A percentile compares a stretch with the other conserved stretches of the same genome.
phyloP scores from a whole-genome alignment of 2,329 filamentous ascomycete species.

The Fusarium euwallaceae region DNA sequence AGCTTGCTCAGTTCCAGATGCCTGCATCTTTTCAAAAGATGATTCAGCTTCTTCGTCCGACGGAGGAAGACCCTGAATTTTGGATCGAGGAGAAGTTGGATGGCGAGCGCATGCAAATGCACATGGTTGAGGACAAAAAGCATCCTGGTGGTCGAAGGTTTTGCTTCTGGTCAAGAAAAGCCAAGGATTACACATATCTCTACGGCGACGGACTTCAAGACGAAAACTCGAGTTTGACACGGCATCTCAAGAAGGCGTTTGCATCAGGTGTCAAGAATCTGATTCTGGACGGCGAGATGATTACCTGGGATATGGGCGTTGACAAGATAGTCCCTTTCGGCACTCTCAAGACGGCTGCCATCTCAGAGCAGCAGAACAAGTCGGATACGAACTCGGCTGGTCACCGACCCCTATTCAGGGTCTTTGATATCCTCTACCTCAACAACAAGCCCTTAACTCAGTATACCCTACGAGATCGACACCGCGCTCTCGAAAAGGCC shows the following conservation, averaged over 20 bases:
- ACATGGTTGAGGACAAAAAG: slow-evolving; percentile 81
- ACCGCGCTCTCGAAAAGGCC: slow-evolving; percentile 78
- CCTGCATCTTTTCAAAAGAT: slow-evolving; percentile 82
- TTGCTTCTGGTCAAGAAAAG: slow-evolving; percentile 94
- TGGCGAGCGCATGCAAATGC: slow-evolving; percentile 96
- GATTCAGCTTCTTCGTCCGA: slow-evolving; percentile 75
- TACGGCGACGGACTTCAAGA: slow-evolving; percentile 86
- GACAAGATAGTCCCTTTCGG: slow-evolving; percentile 92
- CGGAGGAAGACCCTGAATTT: slow-evolving; percentile 80
- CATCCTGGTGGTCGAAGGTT: slow-evolving; percentile 80
- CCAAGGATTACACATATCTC: slow-evolving; percentile 95
- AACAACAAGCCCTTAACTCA: slow-evolving; percentile 85
- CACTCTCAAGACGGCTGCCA: slow-evolving; percentile 90
- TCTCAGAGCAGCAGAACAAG: slow-evolving; percentile 77
- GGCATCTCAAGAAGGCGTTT: slow-evolving; percentile 84
- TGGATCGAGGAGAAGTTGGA: slow-evolving; percentile 99
- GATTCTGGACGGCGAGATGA: slow-evolving; percentile 98
- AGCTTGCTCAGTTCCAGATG: slow-evolving; percentile 93
- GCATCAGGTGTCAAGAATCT: slow-evolving; percentile 82
- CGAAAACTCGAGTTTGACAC: slow-evolving; percentile 80
- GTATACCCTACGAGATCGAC: slow-evolving; percentile 86
- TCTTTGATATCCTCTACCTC: slow-evolving; percentile 92
- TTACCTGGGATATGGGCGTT: slow-evolving; percentile 92
- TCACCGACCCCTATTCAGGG: slow-evolving; percentile 79
- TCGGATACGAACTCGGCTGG: slow-evolving; percentile 65